Evolutionary conservation across 441 rosid genomes (phyloP).

Genomic region (Pelargonium citronellum): DNA sequence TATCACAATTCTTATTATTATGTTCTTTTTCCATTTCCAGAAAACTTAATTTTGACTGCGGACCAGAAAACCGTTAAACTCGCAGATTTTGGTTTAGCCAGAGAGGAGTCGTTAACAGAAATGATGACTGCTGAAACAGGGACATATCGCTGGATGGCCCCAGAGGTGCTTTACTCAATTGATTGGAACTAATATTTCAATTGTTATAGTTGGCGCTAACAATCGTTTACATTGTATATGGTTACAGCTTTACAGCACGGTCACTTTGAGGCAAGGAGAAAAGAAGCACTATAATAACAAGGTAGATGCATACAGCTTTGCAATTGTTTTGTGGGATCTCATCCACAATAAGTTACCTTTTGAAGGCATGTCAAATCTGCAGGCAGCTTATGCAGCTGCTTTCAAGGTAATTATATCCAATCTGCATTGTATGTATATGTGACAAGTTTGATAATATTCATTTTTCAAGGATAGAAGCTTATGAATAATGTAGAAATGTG

Average conservation of each 20-base stretch:
- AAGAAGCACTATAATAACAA: constrained; percentile 66
- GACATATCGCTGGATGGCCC: constrained; percentile 37
- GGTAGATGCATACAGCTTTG: constrained; percentile 62
- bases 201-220: no score
- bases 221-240: no score
- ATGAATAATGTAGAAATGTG: no score
- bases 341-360: constrained; percentile 51
- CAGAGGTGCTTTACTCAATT: constrained; percentile 45
- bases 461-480: no score
- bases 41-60: constrained; percentile 55
- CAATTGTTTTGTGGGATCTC: constrained; percentile 56
- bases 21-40: constrained; percentile 23
- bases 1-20: background rate
- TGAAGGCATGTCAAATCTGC: constrained; percentile 65
- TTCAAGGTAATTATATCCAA: constrained; percentile 34
- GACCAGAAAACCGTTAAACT: constrained; percentile 54
- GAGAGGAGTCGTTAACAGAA: constrained; percentile 64
- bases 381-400: constrained; percentile 67
- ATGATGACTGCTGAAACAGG: constrained; percentile 75
- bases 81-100: constrained; percentile 62
- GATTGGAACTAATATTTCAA: no score
- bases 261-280: constrained; percentile 52
- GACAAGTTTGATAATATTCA: no score
- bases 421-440: no score
- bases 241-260: constrained; percentile 68